Evolutionary conservation across 1,284 basidiomycete species (phyloP).

Genomic region (Peniophora sp.): DNA sequence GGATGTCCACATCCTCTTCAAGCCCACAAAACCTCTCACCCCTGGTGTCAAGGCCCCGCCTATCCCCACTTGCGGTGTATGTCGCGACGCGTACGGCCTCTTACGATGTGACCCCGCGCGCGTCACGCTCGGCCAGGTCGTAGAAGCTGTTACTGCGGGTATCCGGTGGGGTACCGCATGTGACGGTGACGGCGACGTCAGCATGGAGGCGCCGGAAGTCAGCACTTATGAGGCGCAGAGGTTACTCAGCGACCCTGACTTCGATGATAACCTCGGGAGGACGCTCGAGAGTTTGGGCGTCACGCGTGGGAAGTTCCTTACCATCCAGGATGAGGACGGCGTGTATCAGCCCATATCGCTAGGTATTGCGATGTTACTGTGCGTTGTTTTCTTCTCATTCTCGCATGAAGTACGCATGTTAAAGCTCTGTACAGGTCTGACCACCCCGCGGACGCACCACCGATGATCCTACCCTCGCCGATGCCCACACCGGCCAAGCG

Average conservation of each 20-base stretch:
- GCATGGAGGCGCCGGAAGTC: slow-evolving; percentile 48
- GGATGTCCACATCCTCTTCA: slow-evolving; percentile 71
- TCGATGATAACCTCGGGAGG: slow-evolving; percentile 75
- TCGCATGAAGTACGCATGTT: slow-evolving; percentile 2
- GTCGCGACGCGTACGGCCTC: slow-evolving; percentile 77
- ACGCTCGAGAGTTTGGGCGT: slow-evolving; percentile 70
- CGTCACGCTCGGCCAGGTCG: slow-evolving; percentile 65
- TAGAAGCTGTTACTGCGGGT: slow-evolving; percentile 61
- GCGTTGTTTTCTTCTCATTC: slow-evolving; percentile 27
- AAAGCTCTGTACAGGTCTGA: slow-evolving; percentile 31
- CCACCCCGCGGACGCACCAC: slow-evolving; percentile 37
- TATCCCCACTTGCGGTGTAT: slow-evolving; percentile 75
- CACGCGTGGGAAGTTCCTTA: slow-evolving; percentile 72
- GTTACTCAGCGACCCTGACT: slow-evolving; percentile 81
- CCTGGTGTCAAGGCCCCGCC: slow-evolving; percentile 57
- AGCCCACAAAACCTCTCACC: slow-evolving; percentile 68
- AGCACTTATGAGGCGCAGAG: slow-evolving; percentile 82
- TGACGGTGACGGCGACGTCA: slow-evolving; percentile 19
- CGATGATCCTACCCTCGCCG: slow-evolving; percentile 54
- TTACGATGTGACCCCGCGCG: slow-evolving; percentile 63
- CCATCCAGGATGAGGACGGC: slow-evolving; percentile 85
- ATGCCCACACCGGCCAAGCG: slow-evolving; percentile 48
- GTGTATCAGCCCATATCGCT: slow-evolving; percentile 67
- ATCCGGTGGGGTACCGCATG: not conserved
- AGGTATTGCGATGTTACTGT: slow-evolving; percentile 68